These are phyloP conservation scores for Daldinia decipiens DNA, from an alignment of 495 filamentous ascomycete species.

Conservation along the genomic window DNA sequence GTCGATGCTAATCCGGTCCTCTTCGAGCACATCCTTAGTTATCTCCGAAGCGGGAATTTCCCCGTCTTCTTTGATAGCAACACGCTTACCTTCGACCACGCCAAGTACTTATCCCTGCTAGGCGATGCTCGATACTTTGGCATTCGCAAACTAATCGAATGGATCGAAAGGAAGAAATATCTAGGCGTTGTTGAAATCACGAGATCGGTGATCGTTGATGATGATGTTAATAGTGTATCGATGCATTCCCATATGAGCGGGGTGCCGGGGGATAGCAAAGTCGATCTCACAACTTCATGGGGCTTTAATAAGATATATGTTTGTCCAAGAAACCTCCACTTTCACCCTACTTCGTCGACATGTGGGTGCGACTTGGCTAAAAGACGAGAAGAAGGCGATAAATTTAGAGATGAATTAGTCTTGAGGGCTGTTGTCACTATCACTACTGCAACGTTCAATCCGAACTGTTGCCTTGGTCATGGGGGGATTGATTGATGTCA, in stretches of 20 bases:
- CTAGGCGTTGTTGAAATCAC: slow-evolving; percentile 13
- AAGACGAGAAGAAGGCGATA: not conserved
- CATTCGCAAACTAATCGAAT: slow-evolving; percentile 35
- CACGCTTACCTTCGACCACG: slow-evolving; percentile 49
- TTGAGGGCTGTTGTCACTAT: slow-evolving; percentile 10
- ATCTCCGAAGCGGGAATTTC: slow-evolving; percentile 49
- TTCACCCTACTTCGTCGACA: not conserved
- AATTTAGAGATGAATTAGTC: not conserved
- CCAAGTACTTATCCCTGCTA: slow-evolving; percentile 47
- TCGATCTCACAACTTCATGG: slow-evolving; percentile 13
- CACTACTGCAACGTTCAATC: slow-evolving; percentile 1
- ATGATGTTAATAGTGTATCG: not conserved
- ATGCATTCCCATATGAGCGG: not conserved
- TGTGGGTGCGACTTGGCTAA: slow-evolving; percentile 20
- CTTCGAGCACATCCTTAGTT: slow-evolving; percentile 56
- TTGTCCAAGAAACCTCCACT: slow-evolving; percentile 17
- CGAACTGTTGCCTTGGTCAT: not conserved
- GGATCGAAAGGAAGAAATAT: slow-evolving; percentile 37
- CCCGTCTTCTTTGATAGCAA: slow-evolving; percentile 53
- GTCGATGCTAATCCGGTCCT: slow-evolving; percentile 54
- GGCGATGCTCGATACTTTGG: slow-evolving; percentile 52
- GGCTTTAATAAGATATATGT: slow-evolving; percentile 6
- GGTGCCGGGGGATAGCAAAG: not conserved
- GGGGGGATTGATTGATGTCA: not conserved
- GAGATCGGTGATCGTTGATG: slow-evolving; percentile 4